Base-by-base conservation (phyloP, 148 eudicot species). In the Pharnaceum exiguum region DNA sequence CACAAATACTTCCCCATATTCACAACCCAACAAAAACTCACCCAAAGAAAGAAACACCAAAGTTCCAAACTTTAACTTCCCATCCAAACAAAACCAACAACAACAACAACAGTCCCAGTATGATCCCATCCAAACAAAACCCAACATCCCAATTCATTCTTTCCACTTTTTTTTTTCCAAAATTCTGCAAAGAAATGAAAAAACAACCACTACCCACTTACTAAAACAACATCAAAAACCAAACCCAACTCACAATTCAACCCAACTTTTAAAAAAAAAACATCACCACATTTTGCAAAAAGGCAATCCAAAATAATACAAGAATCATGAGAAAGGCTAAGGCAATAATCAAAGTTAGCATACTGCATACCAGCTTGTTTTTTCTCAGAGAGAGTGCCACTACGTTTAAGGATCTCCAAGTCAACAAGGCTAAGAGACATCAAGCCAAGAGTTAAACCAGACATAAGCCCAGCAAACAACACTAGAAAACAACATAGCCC, bases 341-440 rank as follows among this genome's bases (percentile, higher is more conserved):
- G 21, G 10, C 2, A 31, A 6, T 17, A 38, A 49, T 3, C 26
- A 13, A 51, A 39, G 51, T 51, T 8, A 53, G 10, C 6, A 35
- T 15, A n/a, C 22, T 0, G 1, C 32, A 15, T n/a, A 83, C 97
- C 97, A 48, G 97, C 81, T 80, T 90, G 97, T 40, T 76, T 73
- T 65, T 86, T 79, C 70, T 90, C 95, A 35, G 72, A 9, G 33
- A 77, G 35, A 10, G 89, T 66, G 18, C 97, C 97, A 63, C 95
- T 87, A 24, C 85, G 93, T 64, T 80, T 81, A 39, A 90, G 91
- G 64, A 90, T 87, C 82, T 90, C 97, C 40, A 90, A 80, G 45
- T 90, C 97, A 56, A 90, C 97, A 44, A 82, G 96, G 67, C 89
- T 80, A 16, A 90, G 58, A 4, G 97, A 90, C 97, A 90, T 90